Evolutionary conservation across 306 rosid genomes (phyloP), one percentile per base, ranked within the genome.

Genomic region (Styphnolobium japonicum): DNA sequence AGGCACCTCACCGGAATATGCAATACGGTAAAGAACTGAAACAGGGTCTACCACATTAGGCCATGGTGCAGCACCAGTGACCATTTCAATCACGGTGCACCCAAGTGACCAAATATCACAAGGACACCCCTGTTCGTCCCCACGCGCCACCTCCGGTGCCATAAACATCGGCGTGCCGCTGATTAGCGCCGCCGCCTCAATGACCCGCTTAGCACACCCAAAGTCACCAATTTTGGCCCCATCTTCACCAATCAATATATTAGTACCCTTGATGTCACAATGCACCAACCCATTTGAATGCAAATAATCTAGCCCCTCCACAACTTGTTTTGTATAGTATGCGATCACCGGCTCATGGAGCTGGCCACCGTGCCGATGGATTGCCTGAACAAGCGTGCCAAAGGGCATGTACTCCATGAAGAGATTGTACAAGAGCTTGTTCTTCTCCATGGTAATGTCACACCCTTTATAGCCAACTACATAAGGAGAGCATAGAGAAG

Each of bases 71-170:
- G 60, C 77, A 3, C 93, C 91, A 0, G 81, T 87, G 1, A 86
- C 89, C 93, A 96, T 89, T 85, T 96, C 99, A 33, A 96, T 86
- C 25, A 96, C 19, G 2, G 97, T 91, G 46, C 97, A 96, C 23
- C 98, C 98, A 45, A 96, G 92, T 62, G 96, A 87, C 99, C 99
- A 96, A 7, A 96, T 76, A 56, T 96, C 99, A 81, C 92, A 52
- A 45, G 93, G 64, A 62, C 64, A 84, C 21, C 90, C 88, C 85
- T 96, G 99, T 31, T 86, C 90, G 31, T 87, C 93, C 22, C 97
- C 96, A 10, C 97, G 96, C 65, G 90, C 96, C 76, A 78, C 96
- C 88, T 96, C 99, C 4, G 99, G 98, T 0, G 97, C 92, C 98
- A 93, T 91, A 36, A 86, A 96, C 92, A 89, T 79, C 12, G 99